Evolutionary conservation across 1,284 basidiomycete genomes (phyloP).

Genomic region (Naganishia sp.): DNA sequence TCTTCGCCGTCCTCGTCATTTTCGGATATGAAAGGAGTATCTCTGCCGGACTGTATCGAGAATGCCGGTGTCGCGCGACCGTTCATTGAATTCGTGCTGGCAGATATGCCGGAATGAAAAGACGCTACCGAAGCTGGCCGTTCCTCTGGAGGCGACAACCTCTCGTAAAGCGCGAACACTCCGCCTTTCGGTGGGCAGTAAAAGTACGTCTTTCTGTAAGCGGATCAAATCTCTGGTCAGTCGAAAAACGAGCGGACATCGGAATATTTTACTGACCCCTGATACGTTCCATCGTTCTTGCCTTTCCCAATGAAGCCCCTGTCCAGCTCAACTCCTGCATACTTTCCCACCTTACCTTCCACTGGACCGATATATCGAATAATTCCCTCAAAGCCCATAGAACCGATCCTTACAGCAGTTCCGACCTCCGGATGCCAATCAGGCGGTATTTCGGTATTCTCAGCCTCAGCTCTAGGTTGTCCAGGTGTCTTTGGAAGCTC

Average conservation of each 20-base stretch:
- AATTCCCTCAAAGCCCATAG: slow-evolving; percentile 73
- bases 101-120: slow-evolving; percentile 47
- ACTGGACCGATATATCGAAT: slow-evolving; percentile 78
- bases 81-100: slow-evolving; percentile 47
- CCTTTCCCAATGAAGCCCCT: slow-evolving; percentile 86
- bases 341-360: slow-evolving; percentile 78
- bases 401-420: slow-evolving; percentile 79
- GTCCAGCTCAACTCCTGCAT: slow-evolving; percentile 87
- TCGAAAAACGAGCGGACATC: slow-evolving; percentile 58
- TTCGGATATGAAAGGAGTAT: slow-evolving; percentile 29
- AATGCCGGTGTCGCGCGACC: slow-evolving; percentile 49
- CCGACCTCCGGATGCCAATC: slow-evolving; percentile 57
- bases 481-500: slow-evolving; percentile 13
- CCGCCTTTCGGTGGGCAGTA: slow-evolving; percentile 80
- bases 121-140: slow-evolving; percentile 75
- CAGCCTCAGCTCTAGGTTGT: neutral
- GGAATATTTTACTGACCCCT: slow-evolving; percentile 64
- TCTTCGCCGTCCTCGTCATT: slow-evolving; percentile 3
- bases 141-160: slow-evolving; percentile 72
- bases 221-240: slow-evolving; percentile 55
- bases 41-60: slow-evolving; percentile 36
- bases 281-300: slow-evolving; percentile 90
- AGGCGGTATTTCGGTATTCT: neutral
- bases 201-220: slow-evolving; percentile 77
- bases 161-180: slow-evolving; percentile 77